Percentiles rank a stretch among this genome's conserved stretches.
These are phyloP conservation scores for Metschnikowia aberdeeniae DNA, from an alignment of 805 yeast genomes.

Conservation along the genomic window DNA sequence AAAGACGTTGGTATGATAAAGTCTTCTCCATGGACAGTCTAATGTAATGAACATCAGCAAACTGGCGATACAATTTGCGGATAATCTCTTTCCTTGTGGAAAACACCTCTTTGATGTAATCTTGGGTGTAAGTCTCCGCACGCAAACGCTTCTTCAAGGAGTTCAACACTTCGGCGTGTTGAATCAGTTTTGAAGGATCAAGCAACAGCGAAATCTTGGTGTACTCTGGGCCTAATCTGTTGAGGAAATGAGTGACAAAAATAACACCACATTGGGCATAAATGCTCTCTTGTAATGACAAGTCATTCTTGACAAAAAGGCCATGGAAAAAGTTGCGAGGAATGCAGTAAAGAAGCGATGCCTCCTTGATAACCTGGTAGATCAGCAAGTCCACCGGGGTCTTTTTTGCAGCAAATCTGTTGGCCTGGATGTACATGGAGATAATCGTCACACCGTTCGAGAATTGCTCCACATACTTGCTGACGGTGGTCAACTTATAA, in stretches of 20 bases:
- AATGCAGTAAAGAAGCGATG: constrained; percentile 84
- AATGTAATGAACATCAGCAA: constrained; percentile 86
- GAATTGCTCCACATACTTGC: constrained; percentile 93
- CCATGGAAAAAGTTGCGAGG: constrained; percentile 81
- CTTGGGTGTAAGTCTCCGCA: constrained; percentile 88
- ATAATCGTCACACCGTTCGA: constrained; percentile 82
- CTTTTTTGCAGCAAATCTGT: constrained; percentile 18
- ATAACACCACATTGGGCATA: constrained; percentile 93
- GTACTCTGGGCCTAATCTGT: constrained; percentile 90
- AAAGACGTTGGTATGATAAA: constrained; percentile 78
- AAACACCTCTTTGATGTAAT: constrained; percentile 74
- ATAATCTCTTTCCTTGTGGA: constrained; percentile 66
- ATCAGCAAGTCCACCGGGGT: constrained; percentile 69
- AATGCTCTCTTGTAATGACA: constrained; percentile 90
- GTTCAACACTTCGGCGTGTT: constrained; percentile 70
- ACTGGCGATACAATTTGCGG: constrained; percentile 80
- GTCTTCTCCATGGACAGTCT: constrained; percentile 70
- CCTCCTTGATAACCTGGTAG: constrained; percentile 89
- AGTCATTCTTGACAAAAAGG: constrained; percentile 65
- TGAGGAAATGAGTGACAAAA: constrained; percentile 90
- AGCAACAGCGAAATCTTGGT: constrained; percentile 61
- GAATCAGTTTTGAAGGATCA: constrained; percentile 55
- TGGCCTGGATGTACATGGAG: constrained; percentile 70
- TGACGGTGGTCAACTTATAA: constrained; percentile 76
- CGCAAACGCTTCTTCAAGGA: constrained; percentile 85